Evolutionary conservation across 148 eudicot genomes (phyloP), one percentile per base, ranked within the genome.

Genomic region (Spergularia marina): DNA sequence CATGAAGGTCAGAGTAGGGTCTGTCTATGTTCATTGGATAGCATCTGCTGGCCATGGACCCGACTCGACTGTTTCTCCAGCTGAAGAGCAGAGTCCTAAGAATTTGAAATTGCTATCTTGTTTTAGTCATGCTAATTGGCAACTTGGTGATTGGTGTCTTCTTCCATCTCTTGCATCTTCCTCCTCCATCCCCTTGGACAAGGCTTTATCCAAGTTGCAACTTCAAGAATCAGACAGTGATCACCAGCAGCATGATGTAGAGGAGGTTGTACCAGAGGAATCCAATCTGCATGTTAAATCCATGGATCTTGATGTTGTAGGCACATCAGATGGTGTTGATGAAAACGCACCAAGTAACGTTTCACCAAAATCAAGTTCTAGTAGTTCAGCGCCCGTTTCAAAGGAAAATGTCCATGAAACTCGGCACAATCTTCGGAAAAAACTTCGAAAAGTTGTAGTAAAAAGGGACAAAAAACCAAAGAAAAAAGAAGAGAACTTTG

Each of bases 1-100:
- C 62, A 92, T 82, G 12, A 91, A 89, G 79, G 98, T 96, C 62
- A 82, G 93, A 16, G 90, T 86, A 69, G 98, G 91, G 21, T 88
- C 97, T 0, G 94, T 88, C 7, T 96, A 89, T 74, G 83, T 92
- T 77, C 91, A 92, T 58, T 96, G 99, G 99, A 87, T 92, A 81
- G 98, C 98, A 55, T 96, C 99, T 81, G 90, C 99, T 75, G 97
- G 98, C 15, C 89, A 89, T 85, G 99, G 97, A 36, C 90, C 94
- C 17, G 91, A 92, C 56, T 92, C 96, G 70, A 89, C 97, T 53
- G 87, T 78, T 59, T 79, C 98, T 47, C 99, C 99, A 0, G 79
- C 94, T 67, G 99, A 96, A 80, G 98, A 96, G 87, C 98, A 96
- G 82, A 88, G 74, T 80, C 93, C 98, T 6, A 92, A 91, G 74